These are phyloP conservation scores for Cyclotella baltica DNA, from an alignment of 108 stramenopile genomes.

Conservation along the genomic window DNA sequence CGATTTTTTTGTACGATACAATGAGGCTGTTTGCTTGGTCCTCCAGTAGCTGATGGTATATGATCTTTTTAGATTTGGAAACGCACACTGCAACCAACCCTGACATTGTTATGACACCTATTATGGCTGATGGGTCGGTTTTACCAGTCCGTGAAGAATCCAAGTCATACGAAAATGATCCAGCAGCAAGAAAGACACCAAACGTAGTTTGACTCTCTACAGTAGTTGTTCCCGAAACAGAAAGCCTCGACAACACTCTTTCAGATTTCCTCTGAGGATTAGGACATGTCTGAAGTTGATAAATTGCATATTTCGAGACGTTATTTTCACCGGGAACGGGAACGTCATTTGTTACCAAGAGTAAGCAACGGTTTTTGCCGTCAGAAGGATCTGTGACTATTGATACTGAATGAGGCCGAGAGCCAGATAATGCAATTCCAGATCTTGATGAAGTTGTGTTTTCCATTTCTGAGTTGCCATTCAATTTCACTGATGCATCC, in stretches of 20 bases:
- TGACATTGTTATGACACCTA: constrained; percentile 41
- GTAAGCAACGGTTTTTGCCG: constrained; percentile 29
- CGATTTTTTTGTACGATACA: constrained; percentile 36
- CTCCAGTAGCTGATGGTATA: constrained; percentile 14
- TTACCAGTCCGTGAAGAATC: constrained; percentile 4
- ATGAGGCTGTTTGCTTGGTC: constrained; percentile 9
- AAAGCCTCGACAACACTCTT: constrained; percentile 26
- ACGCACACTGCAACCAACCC: constrained; percentile 30
- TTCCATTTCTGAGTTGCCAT: not conserved
- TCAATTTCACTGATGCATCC: not conserved
- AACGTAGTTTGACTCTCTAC: constrained; percentile 5
- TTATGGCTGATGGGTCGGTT: constrained; percentile 14
- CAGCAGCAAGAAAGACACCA: constrained; percentile 52
- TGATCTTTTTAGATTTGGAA: constrained; percentile 12
- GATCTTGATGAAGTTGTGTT: not conserved
- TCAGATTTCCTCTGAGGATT: constrained; percentile 8
- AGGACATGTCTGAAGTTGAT: constrained; percentile 32
- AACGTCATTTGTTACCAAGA: constrained; percentile 29
- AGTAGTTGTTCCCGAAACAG: constrained; percentile 26
- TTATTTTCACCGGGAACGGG: not conserved
- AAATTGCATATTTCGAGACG: constrained; percentile 36
- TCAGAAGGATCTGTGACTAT: constrained; percentile 36
- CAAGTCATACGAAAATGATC: constrained; percentile 40
- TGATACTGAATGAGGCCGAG: constrained; percentile 36
- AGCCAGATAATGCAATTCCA: constrained; percentile 38